phyloP scores from a whole-genome alignment of 1,139 yeast species.

The Yamadazyma spencermartinsiae region DNA sequence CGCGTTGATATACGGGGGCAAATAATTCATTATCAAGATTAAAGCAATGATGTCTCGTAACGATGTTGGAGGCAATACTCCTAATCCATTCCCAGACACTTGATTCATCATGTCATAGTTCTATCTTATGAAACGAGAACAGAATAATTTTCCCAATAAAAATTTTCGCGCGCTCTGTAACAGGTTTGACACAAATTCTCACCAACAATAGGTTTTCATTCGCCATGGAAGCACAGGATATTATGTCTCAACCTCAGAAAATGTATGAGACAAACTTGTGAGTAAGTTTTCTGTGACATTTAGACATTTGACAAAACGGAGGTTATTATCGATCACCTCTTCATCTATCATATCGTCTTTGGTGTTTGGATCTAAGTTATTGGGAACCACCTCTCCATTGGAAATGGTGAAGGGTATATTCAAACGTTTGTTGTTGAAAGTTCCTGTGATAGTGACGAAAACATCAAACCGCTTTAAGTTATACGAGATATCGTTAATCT shows the following conservation, averaged over 20 bases:
- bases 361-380: conserved; percentile 3
- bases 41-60: conserved; percentile 47
- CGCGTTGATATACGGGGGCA: conserved; percentile 45
- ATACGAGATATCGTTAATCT: conserved; percentile 28
- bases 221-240: no score
- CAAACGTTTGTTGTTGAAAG: conserved; percentile 15
- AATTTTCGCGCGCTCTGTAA: neutral
- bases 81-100: conserved; percentile 6
- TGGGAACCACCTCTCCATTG: conserved; percentile 28
- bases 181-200: no score
- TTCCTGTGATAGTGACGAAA: conserved; percentile 24
- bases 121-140: neutral
- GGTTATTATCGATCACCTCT: conserved; percentile 8
- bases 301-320: conserved; percentile 26
- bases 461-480: conserved; percentile 24
- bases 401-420: conserved; percentile 25
- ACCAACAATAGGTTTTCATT: no score
- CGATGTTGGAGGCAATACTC: conserved; percentile 32
- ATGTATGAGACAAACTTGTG: conserved; percentile 17
- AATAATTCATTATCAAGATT: conserved; percentile 37
- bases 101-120: conserved; percentile 2
- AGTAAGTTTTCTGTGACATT: conserved; percentile 36
- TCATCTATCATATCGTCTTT: conserved; percentile 25
- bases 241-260: no score
- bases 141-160: neutral